Conservation (phyloP, 2,329 filamentous ascomycete species). For the Fusarium pilosicola region DNA sequence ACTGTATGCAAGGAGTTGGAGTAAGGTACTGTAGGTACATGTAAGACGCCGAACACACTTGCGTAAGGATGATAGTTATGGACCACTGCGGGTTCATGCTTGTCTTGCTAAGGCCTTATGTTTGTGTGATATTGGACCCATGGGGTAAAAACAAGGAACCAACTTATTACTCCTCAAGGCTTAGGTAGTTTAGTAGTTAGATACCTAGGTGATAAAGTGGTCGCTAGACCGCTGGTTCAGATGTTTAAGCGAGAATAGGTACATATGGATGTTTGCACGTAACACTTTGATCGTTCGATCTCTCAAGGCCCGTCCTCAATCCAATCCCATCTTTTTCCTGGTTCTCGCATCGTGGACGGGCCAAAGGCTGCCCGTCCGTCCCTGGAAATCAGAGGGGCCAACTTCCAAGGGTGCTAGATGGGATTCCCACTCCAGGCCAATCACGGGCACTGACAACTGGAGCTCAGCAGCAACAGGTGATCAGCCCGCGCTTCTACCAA, state of each 20-base stretch:
- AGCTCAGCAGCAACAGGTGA: constrained; percentile 25
- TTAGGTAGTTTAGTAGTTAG: not conserved
- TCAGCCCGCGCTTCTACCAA: constrained; percentile 32
- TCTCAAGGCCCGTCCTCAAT: constrained; percentile 3
- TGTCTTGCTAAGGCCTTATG: constrained; percentile 4
- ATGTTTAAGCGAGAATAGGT: constrained; percentile 1
- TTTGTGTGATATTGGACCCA: not conserved
- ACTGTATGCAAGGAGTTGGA: constrained; percentile 34
- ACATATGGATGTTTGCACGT: not conserved
- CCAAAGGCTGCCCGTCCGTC: constrained; percentile 27
- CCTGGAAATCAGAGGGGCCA: constrained; percentile 9
- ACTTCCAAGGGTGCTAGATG: constrained; percentile 9
- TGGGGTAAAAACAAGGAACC: constrained; percentile 24
- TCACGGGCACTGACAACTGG: constrained; percentile 9
- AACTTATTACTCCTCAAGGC: not conserved
- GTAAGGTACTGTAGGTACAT: not conserved
- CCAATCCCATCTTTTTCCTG: constrained; percentile 17
- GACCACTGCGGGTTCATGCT: constrained; percentile 35
- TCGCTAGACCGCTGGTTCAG: constrained; percentile 1
- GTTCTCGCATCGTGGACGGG: constrained; percentile 29
- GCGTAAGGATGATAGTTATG: constrained; percentile 1
- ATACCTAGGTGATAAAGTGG: not conserved
- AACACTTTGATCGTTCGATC: constrained; percentile 28
- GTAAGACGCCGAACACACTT: constrained; percentile 24
- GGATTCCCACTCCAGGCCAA: constrained; percentile 13